Evolutionary conservation across 1,284 basidiomycete genomes (phyloP).

Genomic region (Trichosporon ovoides): DNA sequence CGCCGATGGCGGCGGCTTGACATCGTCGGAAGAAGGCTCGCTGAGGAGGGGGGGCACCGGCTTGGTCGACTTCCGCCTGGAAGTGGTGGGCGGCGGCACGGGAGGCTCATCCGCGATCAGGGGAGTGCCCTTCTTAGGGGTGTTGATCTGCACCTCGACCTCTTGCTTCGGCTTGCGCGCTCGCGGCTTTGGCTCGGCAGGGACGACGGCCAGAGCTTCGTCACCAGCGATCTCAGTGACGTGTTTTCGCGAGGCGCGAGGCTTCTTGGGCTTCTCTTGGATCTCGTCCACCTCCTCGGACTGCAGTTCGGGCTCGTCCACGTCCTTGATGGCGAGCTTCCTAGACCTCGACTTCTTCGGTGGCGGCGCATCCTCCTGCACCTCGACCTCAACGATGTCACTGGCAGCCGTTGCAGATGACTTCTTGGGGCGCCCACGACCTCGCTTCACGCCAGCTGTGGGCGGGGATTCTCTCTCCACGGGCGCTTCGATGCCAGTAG

Average conservation of each 20-base stretch:
- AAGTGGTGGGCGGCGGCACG: neutral
- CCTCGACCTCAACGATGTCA: slow-evolving; percentile 1
- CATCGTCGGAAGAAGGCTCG: slow-evolving; percentile 1
- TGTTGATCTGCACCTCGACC: slow-evolving; percentile 4
- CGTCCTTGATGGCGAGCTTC: neutral
- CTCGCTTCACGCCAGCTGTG: slow-evolving; percentile 22
- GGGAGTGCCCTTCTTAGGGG: neutral
- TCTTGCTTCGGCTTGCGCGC: slow-evolving; percentile 1
- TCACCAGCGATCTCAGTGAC: neutral
- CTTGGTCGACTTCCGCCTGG: slow-evolving; percentile 2
- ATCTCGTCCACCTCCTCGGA: neutral
- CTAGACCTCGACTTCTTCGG: slow-evolving; percentile 19
- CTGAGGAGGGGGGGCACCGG: neutral
- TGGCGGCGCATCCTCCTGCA: slow-evolving; percentile 10
- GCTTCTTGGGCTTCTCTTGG: neutral
- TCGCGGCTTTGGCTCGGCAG: neutral
- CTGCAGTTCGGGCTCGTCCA: neutral
- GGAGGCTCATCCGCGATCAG: neutral
- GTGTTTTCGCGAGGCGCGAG: neutral
- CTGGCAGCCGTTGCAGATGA: slow-evolving; percentile 1
- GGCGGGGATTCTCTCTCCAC: slow-evolving; percentile 8
- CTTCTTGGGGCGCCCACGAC: slow-evolving; percentile 24
- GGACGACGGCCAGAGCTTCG: neutral
- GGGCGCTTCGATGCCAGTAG: slow-evolving; percentile 19
- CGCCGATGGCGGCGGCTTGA: slow-evolving; percentile 1